A percentile compares a stretch with the other conserved stretches of the same genome.
phyloP scores from a whole-genome alignment of 176 grass and related monocot species.

The Rhipidocladum racemiflorum region DNA sequence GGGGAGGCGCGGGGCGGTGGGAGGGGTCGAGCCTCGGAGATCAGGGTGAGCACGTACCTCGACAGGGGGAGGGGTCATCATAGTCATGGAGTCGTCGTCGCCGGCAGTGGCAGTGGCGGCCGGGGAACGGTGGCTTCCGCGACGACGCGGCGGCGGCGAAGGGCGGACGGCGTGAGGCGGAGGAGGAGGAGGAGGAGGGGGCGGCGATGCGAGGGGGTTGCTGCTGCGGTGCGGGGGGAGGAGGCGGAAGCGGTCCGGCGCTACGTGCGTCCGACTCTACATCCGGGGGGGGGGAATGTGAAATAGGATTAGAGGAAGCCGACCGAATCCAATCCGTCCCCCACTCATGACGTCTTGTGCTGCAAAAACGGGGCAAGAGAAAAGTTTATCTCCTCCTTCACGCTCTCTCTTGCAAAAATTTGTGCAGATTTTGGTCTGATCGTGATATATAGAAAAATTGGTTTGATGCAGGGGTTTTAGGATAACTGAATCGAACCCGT shows the following conservation, averaged over 20 bases:
- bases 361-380: too few species aligned
- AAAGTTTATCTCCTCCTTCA: too few species aligned
- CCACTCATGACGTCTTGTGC: too few species aligned
- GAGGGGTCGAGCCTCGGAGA: conserved; percentile 16
- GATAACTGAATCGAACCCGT: too few species aligned
- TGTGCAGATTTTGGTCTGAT: too few species aligned
- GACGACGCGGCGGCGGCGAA: conserved; percentile 2
- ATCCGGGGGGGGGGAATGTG: too few species aligned
- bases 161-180: background rate
- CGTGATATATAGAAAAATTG: too few species aligned
- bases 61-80: conserved; percentile 74
- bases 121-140: background rate
- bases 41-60: conserved; percentile 61
- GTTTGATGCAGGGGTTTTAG: too few species aligned
- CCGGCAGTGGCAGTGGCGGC: background rate
- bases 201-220: conserved; percentile 4
- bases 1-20: background rate
- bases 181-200: background rate
- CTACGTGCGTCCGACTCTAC: too few species aligned
- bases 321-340: too few species aligned
- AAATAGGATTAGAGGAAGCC: too few species aligned
- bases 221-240: background rate
- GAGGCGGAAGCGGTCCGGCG: background rate
- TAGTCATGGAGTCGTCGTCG: conserved; percentile 61
- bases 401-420: too few species aligned